A percentile compares a stretch with the other conserved stretches of the same genome.
These are phyloP conservation scores for Epichloe typhina DNA, from an alignment of 2,329 filamentous ascomycete species.

Conservation along the genomic window DNA sequence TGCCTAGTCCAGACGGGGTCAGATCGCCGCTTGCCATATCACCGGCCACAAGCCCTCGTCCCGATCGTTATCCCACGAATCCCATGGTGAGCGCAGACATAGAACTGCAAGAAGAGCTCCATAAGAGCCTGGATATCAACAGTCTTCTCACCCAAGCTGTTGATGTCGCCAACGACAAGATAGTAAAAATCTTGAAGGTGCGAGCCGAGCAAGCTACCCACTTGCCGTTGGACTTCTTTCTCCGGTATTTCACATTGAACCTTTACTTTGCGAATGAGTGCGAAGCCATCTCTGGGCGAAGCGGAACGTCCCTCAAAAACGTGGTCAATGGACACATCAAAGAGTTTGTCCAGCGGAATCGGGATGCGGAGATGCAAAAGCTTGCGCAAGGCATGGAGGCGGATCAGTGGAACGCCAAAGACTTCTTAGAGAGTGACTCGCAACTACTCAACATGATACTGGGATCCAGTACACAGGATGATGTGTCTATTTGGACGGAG, in stretches of 20 bases:
- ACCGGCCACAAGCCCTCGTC: slow-evolving; percentile 37
- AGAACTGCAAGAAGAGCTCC: slow-evolving; percentile 59
- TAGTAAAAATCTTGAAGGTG: slow-evolving; percentile 63
- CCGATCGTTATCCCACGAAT: slow-evolving; percentile 16
- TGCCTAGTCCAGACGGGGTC: slow-evolving; percentile 23
- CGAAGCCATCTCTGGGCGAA: slow-evolving; percentile 69
- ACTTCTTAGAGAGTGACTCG: slow-evolving; percentile 53
- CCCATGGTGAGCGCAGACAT: slow-evolving; percentile 17
- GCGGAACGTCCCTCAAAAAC: slow-evolving; percentile 61
- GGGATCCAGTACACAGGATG: slow-evolving; percentile 59
- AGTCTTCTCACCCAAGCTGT: slow-evolving; percentile 69
- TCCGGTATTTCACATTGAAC: slow-evolving; percentile 74
- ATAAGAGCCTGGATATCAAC: slow-evolving; percentile 62
- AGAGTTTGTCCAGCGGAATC: slow-evolving; percentile 61
- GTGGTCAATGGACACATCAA: slow-evolving; percentile 73
- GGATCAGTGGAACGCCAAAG: slow-evolving; percentile 67
- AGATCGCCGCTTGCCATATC: slow-evolving; percentile 37
- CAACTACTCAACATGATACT: slow-evolving; percentile 51
- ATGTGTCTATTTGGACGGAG: slow-evolving; percentile 53
- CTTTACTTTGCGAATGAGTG: slow-evolving; percentile 77
- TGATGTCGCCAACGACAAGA: slow-evolving; percentile 66
- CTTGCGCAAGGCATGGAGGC: slow-evolving; percentile 66
- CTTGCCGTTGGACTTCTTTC: slow-evolving; percentile 54
- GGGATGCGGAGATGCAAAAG: slow-evolving; percentile 59
- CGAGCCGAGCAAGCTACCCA: slow-evolving; percentile 59